phyloP scores from a whole-genome alignment of 345 rosid genomes.

The Citrus sp. region DNA sequence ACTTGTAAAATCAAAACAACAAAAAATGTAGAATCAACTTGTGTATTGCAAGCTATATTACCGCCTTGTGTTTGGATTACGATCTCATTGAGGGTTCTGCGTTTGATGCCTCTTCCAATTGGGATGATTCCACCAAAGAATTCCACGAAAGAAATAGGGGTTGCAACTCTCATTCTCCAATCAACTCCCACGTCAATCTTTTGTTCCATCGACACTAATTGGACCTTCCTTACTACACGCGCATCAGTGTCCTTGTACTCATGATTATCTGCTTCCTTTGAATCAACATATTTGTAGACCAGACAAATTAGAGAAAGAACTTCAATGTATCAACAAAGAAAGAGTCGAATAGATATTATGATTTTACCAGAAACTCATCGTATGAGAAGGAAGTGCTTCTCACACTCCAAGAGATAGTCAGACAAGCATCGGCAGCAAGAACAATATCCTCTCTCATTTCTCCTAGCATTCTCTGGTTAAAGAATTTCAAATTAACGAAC shows the following conservation, averaged over 20 bases:
- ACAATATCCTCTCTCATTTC: background rate
- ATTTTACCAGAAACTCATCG: background rate
- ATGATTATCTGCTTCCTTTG: background rate
- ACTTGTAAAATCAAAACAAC: background rate
- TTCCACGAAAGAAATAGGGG: background rate
- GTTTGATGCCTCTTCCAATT: background rate
- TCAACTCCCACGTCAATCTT: background rate
- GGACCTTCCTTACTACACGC: too few relatives aligned
- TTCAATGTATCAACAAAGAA: background rate
- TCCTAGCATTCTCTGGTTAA: background rate
- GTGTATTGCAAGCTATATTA: background rate
- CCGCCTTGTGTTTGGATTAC: background rate
- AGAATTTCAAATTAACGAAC: background rate
- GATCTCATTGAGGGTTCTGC: too few relatives aligned
- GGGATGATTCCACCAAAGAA: background rate
- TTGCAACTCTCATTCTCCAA: background rate
- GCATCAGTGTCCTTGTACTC: too few relatives aligned
- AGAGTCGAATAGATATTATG: background rate
- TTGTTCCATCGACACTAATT: background rate
- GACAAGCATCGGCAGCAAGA: background rate
- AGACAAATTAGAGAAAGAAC: background rate
- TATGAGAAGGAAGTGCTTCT: background rate
- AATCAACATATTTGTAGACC: background rate
- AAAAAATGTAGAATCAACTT: background rate
- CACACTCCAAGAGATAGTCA: background rate